Evolutionary conservation across 495 filamentous ascomycete species (phyloP), one percentile per base, ranked within the genome.

Genomic region (Penicillium lividum): DNA sequence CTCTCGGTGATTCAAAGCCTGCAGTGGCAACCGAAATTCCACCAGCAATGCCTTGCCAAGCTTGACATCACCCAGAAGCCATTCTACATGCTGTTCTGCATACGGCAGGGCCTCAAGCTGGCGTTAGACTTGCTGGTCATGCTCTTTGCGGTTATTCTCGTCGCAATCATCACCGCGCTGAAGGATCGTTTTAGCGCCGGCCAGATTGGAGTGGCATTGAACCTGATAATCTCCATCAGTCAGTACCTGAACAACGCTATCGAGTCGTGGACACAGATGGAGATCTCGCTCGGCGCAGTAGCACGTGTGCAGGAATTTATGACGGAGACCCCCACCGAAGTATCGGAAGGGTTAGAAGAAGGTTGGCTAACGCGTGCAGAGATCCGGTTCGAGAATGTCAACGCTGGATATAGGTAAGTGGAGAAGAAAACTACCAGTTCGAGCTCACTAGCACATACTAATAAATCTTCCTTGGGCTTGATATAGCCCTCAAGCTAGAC

Each of bases 51-150:
- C 86, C 84, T 57, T 75, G 47, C 68, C 77, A 3, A 71, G 77
- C 73, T 91, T 3, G 84, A 92, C 65, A 69, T 33, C 76, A 83
- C 72, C 59, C 79, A 61, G 68, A 76, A 29, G 65, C 85, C 50
- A 74, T 76, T 30, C 81, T 84, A 84, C 58, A 77, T 81, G 83
- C 70, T 73, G 75, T 56, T 86, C 80, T 80, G 70, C 81, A 28
- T 89, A 80, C 72, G 89, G 82, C 77, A 84, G 42, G 91, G 89
- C 86, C 80, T 92, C 63, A 77, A 77, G 9, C 78, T 87, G 63
- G 78, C 86, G 7, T 80, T 91, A 77, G 68, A 83, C 13, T 56
- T 87, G 2, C 70, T 89, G 1, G 72, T 78, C 51, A 76, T 83
- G 27, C 42, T 40, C 4, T 8, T 61, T 4, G 59, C 54, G 7